Conservation (phyloP, 2,329 filamentous ascomycete species). For the Fusarium sp. region DNA sequence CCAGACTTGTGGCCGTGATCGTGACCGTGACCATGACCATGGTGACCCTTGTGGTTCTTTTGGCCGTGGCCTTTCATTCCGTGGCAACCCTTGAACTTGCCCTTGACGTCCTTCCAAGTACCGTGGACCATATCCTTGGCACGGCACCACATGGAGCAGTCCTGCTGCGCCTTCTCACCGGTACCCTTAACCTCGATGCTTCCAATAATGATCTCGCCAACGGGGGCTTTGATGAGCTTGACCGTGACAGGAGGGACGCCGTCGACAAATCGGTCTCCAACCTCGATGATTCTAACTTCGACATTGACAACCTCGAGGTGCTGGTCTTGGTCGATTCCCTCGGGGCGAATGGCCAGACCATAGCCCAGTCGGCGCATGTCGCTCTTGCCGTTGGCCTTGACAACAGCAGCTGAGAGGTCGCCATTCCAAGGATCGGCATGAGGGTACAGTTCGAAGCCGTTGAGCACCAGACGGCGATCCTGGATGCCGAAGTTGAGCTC, state of each 20-base stretch:
- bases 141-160: conserved; percentile 64
- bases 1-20: conserved; percentile 34
- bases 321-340: conserved; percentile 62
- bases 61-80: conserved; percentile 36
- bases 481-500: conserved; percentile 66
- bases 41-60: conserved; percentile 4
- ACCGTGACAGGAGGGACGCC: conserved; percentile 67
- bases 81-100: conserved; percentile 44
- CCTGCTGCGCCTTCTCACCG: conserved; percentile 5
- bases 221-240: conserved; percentile 69
- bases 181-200: conserved; percentile 55
- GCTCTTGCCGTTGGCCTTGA: conserved; percentile 53
- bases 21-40: not conserved
- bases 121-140: conserved; percentile 53
- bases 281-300: conserved; percentile 68
- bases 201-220: conserved; percentile 66
- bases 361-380: conserved; percentile 60
- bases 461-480: conserved; percentile 62
- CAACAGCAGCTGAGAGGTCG: conserved; percentile 59
- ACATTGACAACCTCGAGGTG: conserved; percentile 64
- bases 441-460: conserved; percentile 70
- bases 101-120: conserved; percentile 45
- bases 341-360: conserved; percentile 56
- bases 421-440: conserved; percentile 58
- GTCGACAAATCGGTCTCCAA: conserved; percentile 66